Percentiles rank a stretch among this genome's conserved stretches.
Evolutionary conservation across 169 alveolate genomes (phyloP).

Genomic region (Neospora caninum): DNA sequence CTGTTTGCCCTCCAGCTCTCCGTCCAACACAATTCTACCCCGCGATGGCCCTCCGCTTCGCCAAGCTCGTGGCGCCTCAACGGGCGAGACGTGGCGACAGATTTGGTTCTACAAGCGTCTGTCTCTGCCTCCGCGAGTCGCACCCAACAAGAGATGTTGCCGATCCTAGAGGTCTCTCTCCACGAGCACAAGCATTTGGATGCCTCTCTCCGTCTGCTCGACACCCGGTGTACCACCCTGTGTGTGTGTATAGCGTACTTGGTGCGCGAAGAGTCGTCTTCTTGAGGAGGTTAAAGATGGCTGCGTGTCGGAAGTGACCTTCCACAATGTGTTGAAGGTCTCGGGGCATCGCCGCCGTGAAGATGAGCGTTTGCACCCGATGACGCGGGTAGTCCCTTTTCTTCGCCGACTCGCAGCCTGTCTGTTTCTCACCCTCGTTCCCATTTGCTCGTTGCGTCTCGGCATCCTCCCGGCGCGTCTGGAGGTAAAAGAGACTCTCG

Average conservation of each 20-base stretch:
- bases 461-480: not conserved
- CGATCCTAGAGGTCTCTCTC: too few relatives aligned
- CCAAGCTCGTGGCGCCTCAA: too few relatives aligned
- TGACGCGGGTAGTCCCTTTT: not conserved
- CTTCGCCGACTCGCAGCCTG: not conserved
- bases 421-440: not conserved
- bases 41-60: too few relatives aligned
- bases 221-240: too few relatives aligned
- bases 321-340: not conserved
- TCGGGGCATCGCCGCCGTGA: not conserved
- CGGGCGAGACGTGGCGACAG: too few relatives aligned
- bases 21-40: too few relatives aligned
- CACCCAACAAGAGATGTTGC: too few relatives aligned
- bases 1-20: too few relatives aligned
- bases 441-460: not conserved
- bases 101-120: too few relatives aligned
- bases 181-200: too few relatives aligned
- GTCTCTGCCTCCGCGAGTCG: not conserved
- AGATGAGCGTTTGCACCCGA: not conserved
- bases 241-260: not conserved
- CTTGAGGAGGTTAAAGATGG: not conserved
- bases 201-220: too few relatives aligned
- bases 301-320: not conserved
- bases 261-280: not conserved
- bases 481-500: not conserved